Base-by-base conservation (phyloP, 257 asterid genomes). In the Petunia axillaris region DNA sequence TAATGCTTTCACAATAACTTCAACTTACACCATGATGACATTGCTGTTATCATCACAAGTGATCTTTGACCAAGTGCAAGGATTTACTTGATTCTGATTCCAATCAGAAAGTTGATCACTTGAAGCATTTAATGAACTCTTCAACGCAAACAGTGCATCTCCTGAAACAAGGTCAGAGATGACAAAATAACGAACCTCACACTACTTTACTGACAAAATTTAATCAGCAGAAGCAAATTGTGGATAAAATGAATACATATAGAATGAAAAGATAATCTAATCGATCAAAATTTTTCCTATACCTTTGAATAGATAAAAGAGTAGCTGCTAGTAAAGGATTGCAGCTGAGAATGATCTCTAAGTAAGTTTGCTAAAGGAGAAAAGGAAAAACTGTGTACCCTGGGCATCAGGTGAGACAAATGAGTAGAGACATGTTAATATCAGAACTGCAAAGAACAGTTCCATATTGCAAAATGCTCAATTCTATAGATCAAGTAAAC, bases 51-150 rank as follows among this genome's bases (percentile, higher is more conserved):
- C 63, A 55, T 92, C 98, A 68, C 99, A 95, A 71, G 80, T 88
- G 53, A 95, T 88, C 84, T 89, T 92, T 77, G 97, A 89, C 99
- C 98, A 95, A 64, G 98, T 93, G 87, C 99, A 95, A 1, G 99
- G 99, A 82, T 88, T 89, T 67, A 93, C 99, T 87, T 82, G 97
- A 84, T 92, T 85, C 79, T 73, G 87, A 68, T 91, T 90, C 99
- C 99, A 95, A 80, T 92, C 92, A n/a, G 59, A 35, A 36, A 95
- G 97, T 89, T 93, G 97, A 87, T 55, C 80, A 64, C 35, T 60
- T 8, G 98, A 86, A 82, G 91, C 97, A 57, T 93, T 91, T 43
- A 95, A 94, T 35, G 96, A 89, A 37, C 1, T 75, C 86, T 73
- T 92, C 88, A 95, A 86, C 9, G 92, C 80, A 88, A 10, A 70